Evolutionary conservation across 331 rosid species (phyloP), one percentile per base, ranked within the genome.

Genomic region (Cydonia oblonga): DNA sequence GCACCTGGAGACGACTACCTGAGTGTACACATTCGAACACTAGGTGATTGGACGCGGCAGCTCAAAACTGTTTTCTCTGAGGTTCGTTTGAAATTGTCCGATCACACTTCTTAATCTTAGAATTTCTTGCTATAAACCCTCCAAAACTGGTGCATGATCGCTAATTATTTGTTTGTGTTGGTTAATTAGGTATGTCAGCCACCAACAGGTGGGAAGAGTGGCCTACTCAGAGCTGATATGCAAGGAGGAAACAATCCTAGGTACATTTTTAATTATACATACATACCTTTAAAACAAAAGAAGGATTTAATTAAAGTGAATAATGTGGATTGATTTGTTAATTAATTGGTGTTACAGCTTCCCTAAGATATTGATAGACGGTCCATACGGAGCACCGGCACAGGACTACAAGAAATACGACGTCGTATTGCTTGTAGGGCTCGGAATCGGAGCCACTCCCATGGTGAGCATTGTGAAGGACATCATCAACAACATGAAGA

Each of bases 371-470:
- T 28, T 72, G 64, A 87, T 81, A 5, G 83, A 84, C 80, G 88
- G 85, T 35, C 79, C 81, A 52, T 83, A 73, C n/a, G 84, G 86
- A 24, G 84, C 84, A 9, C 85, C 77, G 7, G 87, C 80, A 54
- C 85, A 69, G 73, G 80, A 81, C 83, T 92, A 86, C 81, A 90
- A 89, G 79, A 83, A 90, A n/a, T 92, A 90, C 65, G 97, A 90
- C 32, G 97, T 90, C 46, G 97, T 92, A 3, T 72, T 92, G 63
- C 80, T 92, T 6, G 95, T 92, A 5, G 97, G 97, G 10, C 88
- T 92, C 0, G 97, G 97, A 18, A 92, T 92, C 13, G 97, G 97
- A 51, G 97, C 97, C 20, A 90, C 96, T 22, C 97, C 97, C 12
- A 92, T 92, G 97, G 85, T 92, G 7, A 92, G 97, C 72, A 92